Evolutionary conservation across 768 basidiomycete genomes (phyloP), one percentile per base, ranked within the genome.

Genomic region (Hericium coralloides): DNA sequence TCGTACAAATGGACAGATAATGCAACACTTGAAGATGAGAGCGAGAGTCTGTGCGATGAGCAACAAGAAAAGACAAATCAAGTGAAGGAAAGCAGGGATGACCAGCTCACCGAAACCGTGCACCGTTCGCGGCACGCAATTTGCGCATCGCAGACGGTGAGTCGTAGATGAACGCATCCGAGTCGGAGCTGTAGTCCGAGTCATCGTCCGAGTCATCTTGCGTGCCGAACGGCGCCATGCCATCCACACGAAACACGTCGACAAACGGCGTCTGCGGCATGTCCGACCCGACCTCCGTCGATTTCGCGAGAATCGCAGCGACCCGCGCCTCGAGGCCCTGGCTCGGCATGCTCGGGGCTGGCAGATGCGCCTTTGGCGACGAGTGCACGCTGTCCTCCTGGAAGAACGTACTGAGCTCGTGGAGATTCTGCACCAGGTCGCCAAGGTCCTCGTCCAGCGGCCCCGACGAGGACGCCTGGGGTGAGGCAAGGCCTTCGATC

Each of bases 241-340:
- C 54, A 36, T 76, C 76, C 23, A 90, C 79, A 53, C 79, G 76
- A 74, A 91, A 91, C 36, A 86, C 82, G 65, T 89, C 88, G 10
- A 82, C 71, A 72, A 88, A 89, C 3, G 89, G 89, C n/a, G 89
- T 91, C 62, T 84, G 84, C 2, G 89, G 89, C 17, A 79, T 72
- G 62, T 85, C 85, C 25, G 59, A 63, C 9, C 74, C 73, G 15
- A 77, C 64, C 48, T 78, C 80, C 2, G 81, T 85, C n/a, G 87
- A 89, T 69, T 89, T 87, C 38, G 88, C 88, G 22, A 91, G 79
- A 61, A 91, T 91, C 25, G 87, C 87, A 6, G 89, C 89, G 7
- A 90, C 87, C 15, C 85, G 80, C 47, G 87, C 89, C 68, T 89
- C 88, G 4, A 90, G 70, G 56, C 79, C 79, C 54, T 81, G 76